Evolutionary conservation across 169 alveolate genomes (phyloP).

Genomic region (Nephromyces sp.): DNA sequence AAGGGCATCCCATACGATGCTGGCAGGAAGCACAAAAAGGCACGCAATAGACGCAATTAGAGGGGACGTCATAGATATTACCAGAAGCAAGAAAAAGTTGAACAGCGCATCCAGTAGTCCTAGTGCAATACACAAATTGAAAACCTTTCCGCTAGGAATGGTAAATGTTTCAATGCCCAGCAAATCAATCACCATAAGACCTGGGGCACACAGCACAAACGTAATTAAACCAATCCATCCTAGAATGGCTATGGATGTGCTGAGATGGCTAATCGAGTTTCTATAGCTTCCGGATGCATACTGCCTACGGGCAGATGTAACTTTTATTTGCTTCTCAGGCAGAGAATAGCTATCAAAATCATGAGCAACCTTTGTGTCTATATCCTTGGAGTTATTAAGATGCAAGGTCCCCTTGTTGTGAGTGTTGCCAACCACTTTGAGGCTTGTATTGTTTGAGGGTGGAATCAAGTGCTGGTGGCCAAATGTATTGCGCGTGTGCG

Average conservation of each 20-base stretch:
- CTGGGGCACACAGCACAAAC: background rate
- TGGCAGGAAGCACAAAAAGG: background rate
- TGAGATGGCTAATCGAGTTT: too few species aligned
- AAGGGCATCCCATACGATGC: slow-evolving; percentile 1
- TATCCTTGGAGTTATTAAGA: too few species aligned
- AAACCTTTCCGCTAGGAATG: background rate
- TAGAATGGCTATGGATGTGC: background rate
- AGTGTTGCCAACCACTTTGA: too few species aligned
- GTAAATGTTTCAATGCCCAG: background rate
- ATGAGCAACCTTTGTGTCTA: too few species aligned
- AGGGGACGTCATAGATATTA: background rate
- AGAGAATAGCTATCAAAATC: too few species aligned
- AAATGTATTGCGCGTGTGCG: too few species aligned
- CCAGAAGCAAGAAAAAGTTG: background rate
- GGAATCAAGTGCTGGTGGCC: too few species aligned
- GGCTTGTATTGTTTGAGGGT: too few species aligned
- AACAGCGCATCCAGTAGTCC: background rate
- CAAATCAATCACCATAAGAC: background rate
- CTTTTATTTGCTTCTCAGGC: too few species aligned
- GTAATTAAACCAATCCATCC: background rate
- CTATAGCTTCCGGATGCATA: too few species aligned
- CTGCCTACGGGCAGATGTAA: too few species aligned
- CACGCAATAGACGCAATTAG: background rate
- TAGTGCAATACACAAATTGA: background rate
- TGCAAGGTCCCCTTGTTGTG: too few species aligned